Conservation (phyloP, 2,329 filamentous ascomycete species). For the Xylaria sp. region DNA sequence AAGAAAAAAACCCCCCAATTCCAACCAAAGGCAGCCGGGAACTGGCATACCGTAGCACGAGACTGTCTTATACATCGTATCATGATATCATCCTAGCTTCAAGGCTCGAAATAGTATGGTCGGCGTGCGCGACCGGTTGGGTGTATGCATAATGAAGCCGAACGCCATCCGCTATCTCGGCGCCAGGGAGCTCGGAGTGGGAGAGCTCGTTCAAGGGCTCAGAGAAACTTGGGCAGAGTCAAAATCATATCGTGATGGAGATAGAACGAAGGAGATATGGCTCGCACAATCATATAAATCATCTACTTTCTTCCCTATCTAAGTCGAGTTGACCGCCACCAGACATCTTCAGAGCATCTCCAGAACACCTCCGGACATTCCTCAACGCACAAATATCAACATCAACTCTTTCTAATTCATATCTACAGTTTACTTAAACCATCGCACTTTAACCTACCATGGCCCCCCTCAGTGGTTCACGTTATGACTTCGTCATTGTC, state of each 20-base stretch:
- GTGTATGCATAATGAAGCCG: slow-evolving; percentile 19
- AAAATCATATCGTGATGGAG: background rate
- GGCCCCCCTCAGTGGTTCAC: slow-evolving; percentile 6
- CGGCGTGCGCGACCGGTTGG: slow-evolving; percentile 1
- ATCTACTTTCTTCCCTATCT: background rate
- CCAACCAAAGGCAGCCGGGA: background rate
- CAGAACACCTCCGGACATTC: background rate
- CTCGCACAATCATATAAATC: slow-evolving; percentile 16
- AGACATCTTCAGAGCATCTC: background rate
- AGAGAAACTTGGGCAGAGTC: background rate
- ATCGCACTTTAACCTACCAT: slow-evolving; percentile 8
- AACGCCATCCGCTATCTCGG: slow-evolving; percentile 21
- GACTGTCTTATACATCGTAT: background rate
- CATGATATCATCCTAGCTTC: background rate
- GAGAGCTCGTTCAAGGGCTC: background rate
- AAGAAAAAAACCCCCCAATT: background rate
- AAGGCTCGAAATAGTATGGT: background rate
- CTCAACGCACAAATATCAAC: background rate
- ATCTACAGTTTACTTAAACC: background rate
- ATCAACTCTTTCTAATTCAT: background rate
- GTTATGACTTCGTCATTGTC: slow-evolving; percentile 30
- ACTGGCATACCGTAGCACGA: background rate
- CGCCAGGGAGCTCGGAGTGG: background rate
- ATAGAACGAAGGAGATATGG: background rate
- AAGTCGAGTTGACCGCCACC: background rate